Evolutionary conservation across 768 basidiomycete species (phyloP).

Genomic region (Mycena leptocephala): DNA sequence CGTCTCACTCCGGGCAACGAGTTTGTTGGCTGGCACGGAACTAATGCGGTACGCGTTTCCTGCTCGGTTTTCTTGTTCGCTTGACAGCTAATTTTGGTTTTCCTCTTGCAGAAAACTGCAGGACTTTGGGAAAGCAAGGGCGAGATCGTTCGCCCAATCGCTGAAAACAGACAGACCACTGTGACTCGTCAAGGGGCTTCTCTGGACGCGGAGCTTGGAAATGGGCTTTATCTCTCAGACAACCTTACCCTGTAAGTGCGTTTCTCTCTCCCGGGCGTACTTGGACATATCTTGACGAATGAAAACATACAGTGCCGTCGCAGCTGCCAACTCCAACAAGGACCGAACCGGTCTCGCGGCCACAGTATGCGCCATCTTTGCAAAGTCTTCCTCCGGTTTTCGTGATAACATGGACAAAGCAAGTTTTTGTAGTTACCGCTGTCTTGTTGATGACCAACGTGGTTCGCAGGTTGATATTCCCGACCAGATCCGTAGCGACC

Average conservation of each 20-base stretch:
- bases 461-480: neutral
- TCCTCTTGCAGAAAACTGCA: neutral
- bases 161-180: constrained; percentile 5
- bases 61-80: neutral
- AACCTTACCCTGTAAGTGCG: constrained; percentile 5
- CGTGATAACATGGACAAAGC: neutral
- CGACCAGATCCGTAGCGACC: constrained; percentile 3
- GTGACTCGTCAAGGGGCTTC: no score
- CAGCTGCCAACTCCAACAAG: constrained; percentile 5
- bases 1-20: neutral
- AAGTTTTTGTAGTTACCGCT: neutral
- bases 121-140: constrained; percentile 4
- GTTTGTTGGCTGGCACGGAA: constrained; percentile 14
- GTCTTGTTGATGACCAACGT: neutral
- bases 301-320: neutral
- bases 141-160: neutral
- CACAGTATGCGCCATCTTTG: constrained; percentile 22
- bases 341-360: neutral
- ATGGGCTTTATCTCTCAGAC: constrained; percentile 14
- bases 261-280: neutral
- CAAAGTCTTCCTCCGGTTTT: neutral
- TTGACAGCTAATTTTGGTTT: no score
- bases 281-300: neutral
- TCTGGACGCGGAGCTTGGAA: constrained; percentile 11
- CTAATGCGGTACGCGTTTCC: neutral